Base-by-base conservation (phyloP, 306 rosid species). In the Medicago lupulina region DNA sequence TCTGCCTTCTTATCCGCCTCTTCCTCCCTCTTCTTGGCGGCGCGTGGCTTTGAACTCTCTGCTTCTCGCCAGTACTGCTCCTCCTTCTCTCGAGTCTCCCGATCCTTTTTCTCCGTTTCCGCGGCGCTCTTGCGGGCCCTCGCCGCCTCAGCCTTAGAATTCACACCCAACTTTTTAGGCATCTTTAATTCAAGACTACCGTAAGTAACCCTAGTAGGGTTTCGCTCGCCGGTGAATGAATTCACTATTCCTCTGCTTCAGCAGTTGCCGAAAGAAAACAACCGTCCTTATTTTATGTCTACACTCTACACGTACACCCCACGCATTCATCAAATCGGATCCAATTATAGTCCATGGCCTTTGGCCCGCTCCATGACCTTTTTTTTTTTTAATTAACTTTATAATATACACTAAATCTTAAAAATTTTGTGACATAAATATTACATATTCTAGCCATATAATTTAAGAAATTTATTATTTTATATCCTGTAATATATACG, bases 121-220 rank as follows among this genome's bases (percentile, higher is more conserved):
- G 75, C 73, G 10, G 93, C 89, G 79, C 55, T 76, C 87, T 88
- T 89, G 8, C 97, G 97, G 59, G 92, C 97, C 88, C 87, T 89
- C 14, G 97, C 90, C 39, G 46, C 97, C 86, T 92, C 99, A 34
- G 97, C 97, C 84, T 95, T 95, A 57, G 90, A 86, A 87, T 95
- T 92, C 12, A 90, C 92, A 0, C 97, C 97, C 97, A 95, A 75
- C 86, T 95, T 95, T 82, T 95, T 95, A 81, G 99, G 98, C 98
- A 90, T 91, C 80, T 51, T 34, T 4, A 9, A 23, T 23, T 23
- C 25, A 15, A 8, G 28, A 7, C 19, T 68, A 21, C 23, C 2
- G 9, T 7, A 21, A 21, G n/a, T n/a, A n/a, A n/a, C 23, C 23
- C 3, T 12, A 21, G 64, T 23, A 23, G 63, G 38, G 64, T 23